These are phyloP conservation scores for Jatropha curcas DNA, from an alignment of 345 rosid species.

Conservation along the genomic window DNA sequence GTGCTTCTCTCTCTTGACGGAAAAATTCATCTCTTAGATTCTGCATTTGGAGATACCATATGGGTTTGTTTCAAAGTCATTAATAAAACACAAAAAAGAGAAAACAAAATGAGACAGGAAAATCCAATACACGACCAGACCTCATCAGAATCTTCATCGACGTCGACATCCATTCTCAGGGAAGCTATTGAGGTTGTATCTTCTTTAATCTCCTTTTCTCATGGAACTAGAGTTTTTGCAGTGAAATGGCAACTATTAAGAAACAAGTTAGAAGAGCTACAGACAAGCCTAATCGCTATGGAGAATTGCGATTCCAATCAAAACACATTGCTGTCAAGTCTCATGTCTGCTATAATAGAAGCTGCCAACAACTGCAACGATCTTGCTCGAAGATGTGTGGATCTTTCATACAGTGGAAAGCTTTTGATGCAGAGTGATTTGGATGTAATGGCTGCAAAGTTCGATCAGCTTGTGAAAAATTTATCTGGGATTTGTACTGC, in stretches of 20 bases:
- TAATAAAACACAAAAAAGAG: not conserved
- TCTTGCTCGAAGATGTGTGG: slow-evolving; percentile 71
- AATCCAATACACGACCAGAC: slow-evolving; percentile 17
- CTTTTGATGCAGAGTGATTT: slow-evolving; percentile 96
- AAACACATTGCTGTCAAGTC: slow-evolving; percentile 45
- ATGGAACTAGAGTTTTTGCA: slow-evolving; percentile 62
- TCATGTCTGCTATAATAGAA: slow-evolving; percentile 45
- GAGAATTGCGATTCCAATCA: slow-evolving; percentile 51
- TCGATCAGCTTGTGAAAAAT: slow-evolving; percentile 53
- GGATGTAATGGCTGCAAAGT: slow-evolving; percentile 58
- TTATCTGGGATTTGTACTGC: slow-evolving; percentile 61
- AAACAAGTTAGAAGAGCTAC: slow-evolving; percentile 68
- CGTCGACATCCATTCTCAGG: slow-evolving; percentile 35
- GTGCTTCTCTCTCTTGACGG: not conserved
- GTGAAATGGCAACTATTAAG: slow-evolving; percentile 85
- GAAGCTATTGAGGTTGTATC: slow-evolving; percentile 59
- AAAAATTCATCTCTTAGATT: slow-evolving; percentile 7
- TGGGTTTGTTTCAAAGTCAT: slow-evolving; percentile 39
- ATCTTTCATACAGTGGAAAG: slow-evolving; percentile 79
- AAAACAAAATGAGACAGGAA: slow-evolving; percentile 37
- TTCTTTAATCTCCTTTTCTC: slow-evolving; percentile 64
- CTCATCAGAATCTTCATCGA: slow-evolving; percentile 26
- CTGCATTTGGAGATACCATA: slow-evolving; percentile 2
- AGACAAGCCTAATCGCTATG: slow-evolving; percentile 53
- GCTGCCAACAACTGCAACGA: slow-evolving; percentile 52